Conservation (phyloP, 441 rosid species). For the Metrosideros polymorpha region DNA sequence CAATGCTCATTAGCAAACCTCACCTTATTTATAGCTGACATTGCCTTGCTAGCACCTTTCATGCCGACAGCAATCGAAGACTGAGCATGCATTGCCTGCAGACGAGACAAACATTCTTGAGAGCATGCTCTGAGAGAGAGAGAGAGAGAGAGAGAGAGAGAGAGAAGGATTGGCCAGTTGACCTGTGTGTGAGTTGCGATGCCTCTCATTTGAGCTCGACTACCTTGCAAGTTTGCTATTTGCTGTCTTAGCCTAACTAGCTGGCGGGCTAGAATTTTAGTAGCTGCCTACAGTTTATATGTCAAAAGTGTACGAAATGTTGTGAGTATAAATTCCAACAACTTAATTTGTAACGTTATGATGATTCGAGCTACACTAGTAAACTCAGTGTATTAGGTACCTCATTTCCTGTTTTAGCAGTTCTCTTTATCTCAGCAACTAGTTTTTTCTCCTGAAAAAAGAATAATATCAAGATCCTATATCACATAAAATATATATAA, state of each 20-base stretch:
- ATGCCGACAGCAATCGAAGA: constrained; percentile 83
- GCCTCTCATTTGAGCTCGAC: constrained; percentile 97
- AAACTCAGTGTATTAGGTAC: constrained; percentile 16
- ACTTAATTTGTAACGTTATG: neutral
- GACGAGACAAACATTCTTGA: constrained; percentile 11
- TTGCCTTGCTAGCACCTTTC: constrained; percentile 86
- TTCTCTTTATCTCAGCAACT: constrained; percentile 84
- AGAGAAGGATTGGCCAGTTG: neutral
- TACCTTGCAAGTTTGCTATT: constrained; percentile 78
- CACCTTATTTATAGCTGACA: constrained; percentile 89
- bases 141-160: neutral
- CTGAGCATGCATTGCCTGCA: constrained; percentile 93
- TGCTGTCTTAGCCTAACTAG: constrained; percentile 81
- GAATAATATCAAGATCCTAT: constrained; percentile 7
- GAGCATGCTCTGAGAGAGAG: neutral
- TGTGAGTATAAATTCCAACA: neutral
- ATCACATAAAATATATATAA: neutral
- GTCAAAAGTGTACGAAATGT: neutral
- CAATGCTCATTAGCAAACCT: neutral
- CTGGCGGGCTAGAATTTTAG: constrained; percentile 80
- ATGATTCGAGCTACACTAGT: neutral
- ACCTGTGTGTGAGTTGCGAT: constrained; percentile 96
- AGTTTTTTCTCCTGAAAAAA: constrained; percentile 78
- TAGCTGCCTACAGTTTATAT: constrained; percentile 45
- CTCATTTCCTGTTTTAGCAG: constrained; percentile 94